These are phyloP conservation scores for Aspergillus arachidicola DNA, from an alignment of 2,329 filamentous ascomycete species.

Conservation along the genomic window DNA sequence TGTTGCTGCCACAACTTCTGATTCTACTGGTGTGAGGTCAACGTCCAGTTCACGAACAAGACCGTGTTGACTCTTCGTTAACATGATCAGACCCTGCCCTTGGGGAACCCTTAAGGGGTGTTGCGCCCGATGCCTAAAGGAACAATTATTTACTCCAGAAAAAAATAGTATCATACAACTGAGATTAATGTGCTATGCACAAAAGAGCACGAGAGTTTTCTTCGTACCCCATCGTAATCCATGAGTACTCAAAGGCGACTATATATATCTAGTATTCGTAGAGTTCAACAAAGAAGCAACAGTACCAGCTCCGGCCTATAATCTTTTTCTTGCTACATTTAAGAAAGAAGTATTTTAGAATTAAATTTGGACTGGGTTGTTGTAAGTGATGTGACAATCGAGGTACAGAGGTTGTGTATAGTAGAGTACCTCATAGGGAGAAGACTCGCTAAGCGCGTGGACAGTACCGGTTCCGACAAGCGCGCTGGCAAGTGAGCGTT, in stretches of 20 bases:
- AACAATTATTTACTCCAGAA: neutral
- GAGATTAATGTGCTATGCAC: neutral
- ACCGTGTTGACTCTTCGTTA: constrained; percentile 6
- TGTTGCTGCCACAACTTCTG: constrained; percentile 30
- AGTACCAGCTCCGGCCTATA: neutral
- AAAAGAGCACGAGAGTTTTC: neutral
- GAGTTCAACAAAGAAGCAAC: neutral
- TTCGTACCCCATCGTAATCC: neutral
- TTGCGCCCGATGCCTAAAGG: neutral
- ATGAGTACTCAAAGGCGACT: neutral
- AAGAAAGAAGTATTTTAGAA: neutral
- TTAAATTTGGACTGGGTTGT: neutral
- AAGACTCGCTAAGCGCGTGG: constrained; percentile 14
- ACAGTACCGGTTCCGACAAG: constrained; percentile 16
- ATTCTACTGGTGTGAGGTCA: constrained; percentile 9
- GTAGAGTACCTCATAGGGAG: neutral
- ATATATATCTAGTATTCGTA: neutral
- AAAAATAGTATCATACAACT: neutral
- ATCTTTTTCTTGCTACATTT: neutral
- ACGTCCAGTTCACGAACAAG: constrained; percentile 2
- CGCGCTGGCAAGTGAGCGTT: constrained; percentile 19
- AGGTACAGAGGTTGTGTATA: neutral
- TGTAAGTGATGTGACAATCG: neutral
- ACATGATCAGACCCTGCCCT: neutral
- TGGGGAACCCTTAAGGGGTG: neutral